Conservation (phyloP, 2,329 filamentous ascomycete genomes). For the Beauveria rudraprayagi region DNA sequence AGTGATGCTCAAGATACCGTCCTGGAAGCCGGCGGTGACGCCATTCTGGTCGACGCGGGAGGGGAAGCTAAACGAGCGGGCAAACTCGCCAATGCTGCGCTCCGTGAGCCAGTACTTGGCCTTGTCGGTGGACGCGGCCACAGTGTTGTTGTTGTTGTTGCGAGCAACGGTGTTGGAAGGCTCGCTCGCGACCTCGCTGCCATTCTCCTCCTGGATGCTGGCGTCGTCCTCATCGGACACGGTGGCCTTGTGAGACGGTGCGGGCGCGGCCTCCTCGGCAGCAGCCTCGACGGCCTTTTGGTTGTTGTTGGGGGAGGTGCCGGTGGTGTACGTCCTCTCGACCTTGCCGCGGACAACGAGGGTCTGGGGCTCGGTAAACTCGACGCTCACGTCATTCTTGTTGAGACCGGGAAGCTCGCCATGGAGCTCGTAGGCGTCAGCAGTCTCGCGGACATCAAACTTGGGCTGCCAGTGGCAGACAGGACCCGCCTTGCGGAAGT, state of each 20-base stretch:
- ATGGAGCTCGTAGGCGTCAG: constrained; percentile 63
- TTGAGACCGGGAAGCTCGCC: constrained; percentile 71
- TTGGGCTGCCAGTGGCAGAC: constrained; percentile 60
- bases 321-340: constrained; percentile 55
- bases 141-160: constrained; percentile 20
- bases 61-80: constrained; percentile 61
- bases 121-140: constrained; percentile 27
- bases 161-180: constrained; percentile 18
- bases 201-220: constrained; percentile 22
- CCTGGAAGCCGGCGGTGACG: constrained; percentile 54
- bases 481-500: constrained; percentile 15
- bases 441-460: constrained; percentile 69
- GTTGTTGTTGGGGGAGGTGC: constrained; percentile 31
- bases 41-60: constrained; percentile 52
- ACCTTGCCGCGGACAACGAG: constrained; percentile 61
- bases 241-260: constrained; percentile 46
- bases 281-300: constrained; percentile 32
- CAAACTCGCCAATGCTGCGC: constrained; percentile 59
- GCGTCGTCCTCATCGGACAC: constrained; percentile 54
- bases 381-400: constrained; percentile 66
- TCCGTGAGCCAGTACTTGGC: constrained; percentile 65
- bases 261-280: constrained; percentile 33
- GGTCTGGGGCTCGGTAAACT: constrained; percentile 71
- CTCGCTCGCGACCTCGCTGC: constrained; percentile 23
- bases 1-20: constrained; percentile 55